Conservation (phyloP, 345 rosid genomes). For the Brassica juncea region DNA sequence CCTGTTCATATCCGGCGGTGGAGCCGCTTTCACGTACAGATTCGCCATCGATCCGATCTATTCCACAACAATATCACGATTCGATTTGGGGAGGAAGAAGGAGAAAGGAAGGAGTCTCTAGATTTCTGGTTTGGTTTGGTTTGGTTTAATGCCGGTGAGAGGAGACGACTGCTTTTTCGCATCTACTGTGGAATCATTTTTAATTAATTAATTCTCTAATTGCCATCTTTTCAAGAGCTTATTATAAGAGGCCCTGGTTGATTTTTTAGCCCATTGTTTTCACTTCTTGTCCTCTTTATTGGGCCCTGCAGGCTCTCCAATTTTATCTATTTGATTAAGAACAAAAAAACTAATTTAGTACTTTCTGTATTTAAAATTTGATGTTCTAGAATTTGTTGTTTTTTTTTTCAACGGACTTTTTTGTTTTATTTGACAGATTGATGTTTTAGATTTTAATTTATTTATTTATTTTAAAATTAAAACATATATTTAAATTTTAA, state of each 20-base stretch:
- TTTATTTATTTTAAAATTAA: too few relatives aligned
- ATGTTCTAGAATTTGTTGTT: too few relatives aligned
- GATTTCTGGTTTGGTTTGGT: conserved; percentile 4
- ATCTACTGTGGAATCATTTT: neutral
- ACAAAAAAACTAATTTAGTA: neutral
- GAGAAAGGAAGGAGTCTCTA: neutral
- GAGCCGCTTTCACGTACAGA: conserved; percentile 70
- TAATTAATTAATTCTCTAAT: neutral
- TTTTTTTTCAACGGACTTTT: too few relatives aligned
- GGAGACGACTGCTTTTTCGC: conserved; percentile 32
- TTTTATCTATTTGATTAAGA: neutral
- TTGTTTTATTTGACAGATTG: too few relatives aligned
- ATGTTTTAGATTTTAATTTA: too few relatives aligned
- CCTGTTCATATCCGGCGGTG: conserved; percentile 75
- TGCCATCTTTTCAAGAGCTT: neutral
- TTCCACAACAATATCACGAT: neutral
- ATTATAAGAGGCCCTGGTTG: neutral
- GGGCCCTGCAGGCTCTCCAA: neutral
- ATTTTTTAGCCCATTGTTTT: neutral
- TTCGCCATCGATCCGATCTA: conserved; percentile 42
- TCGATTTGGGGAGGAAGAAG: neutral
- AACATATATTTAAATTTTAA: too few relatives aligned
- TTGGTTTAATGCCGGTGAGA: conserved; percentile 18
- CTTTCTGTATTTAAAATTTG: too few relatives aligned
- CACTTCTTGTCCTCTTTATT: neutral